Conservation (phyloP, 148 eudicot species). For the Silene latifolia region DNA sequence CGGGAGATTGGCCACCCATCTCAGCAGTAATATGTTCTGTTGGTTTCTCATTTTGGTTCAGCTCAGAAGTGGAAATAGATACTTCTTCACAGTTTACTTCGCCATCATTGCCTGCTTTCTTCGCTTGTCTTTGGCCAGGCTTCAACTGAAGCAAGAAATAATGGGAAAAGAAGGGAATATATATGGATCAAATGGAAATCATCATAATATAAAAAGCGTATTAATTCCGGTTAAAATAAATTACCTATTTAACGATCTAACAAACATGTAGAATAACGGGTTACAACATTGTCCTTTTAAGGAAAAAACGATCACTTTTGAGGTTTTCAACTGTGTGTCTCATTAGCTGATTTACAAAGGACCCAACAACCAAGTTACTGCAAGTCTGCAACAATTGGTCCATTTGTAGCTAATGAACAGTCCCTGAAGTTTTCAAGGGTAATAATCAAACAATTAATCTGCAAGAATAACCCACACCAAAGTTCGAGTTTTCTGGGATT, state of each 20-base stretch:
- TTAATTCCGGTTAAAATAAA: background rate
- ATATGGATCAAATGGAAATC: background rate
- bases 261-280: background rate
- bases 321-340: background rate
- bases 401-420: background rate
- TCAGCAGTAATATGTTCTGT: constrained; percentile 45
- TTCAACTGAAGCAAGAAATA: constrained; percentile 45
- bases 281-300: background rate
- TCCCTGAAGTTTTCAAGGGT: background rate
- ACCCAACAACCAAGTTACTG: background rate
- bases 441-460: background rate
- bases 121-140: constrained; percentile 48
- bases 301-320: background rate
- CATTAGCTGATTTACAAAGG: background rate
- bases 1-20: constrained; percentile 43
- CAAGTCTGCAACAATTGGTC: background rate
- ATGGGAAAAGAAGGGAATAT: background rate
- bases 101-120: constrained; percentile 63
- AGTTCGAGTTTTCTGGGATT: background rate
- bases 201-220: background rate
- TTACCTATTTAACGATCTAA: background rate
- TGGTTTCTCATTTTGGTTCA: constrained; percentile 47
- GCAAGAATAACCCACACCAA: background rate
- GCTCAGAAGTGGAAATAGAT: constrained; percentile 54
- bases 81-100: constrained; percentile 52